Conservation (phyloP, 169 alveolate genomes). For the Plasmodium vinckei region DNA sequence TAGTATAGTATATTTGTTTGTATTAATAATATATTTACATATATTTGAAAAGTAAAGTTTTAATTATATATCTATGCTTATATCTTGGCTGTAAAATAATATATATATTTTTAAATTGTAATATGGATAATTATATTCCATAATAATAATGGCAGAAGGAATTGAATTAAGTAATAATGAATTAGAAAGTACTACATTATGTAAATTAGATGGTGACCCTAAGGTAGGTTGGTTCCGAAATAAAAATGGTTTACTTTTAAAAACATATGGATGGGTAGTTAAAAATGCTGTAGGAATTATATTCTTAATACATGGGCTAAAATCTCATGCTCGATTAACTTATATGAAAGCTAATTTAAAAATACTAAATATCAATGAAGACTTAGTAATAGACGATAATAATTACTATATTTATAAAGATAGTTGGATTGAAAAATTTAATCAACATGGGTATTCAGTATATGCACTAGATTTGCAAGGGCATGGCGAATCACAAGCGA, state of each 20-base stretch:
- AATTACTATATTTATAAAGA: slow-evolving; percentile 77
- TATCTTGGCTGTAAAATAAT: too few species aligned
- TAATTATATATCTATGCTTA: too few species aligned
- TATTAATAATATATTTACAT: too few species aligned
- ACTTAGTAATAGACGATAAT: slow-evolving; percentile 26
- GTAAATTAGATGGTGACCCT: slow-evolving; percentile 38
- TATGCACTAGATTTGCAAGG: slow-evolving; percentile 81
- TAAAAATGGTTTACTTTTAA: slow-evolving; percentile 72
- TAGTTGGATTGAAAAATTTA: slow-evolving; percentile 76
- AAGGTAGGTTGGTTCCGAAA: slow-evolving; percentile 74
- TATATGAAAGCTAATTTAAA: slow-evolving; percentile 75
- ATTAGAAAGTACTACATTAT: too few species aligned
- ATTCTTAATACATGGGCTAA: slow-evolving; percentile 78
- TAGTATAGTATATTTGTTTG: too few species aligned
- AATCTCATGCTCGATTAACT: slow-evolving; percentile 78
- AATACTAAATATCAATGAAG: slow-evolving; percentile 54
- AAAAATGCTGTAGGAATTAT: slow-evolving; percentile 74
- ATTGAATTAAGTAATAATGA: too few species aligned
- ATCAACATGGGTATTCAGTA: slow-evolving; percentile 76
- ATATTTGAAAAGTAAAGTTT: too few species aligned
- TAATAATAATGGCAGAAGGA: too few species aligned
- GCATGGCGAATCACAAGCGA: slow-evolving; percentile 79
- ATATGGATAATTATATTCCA: too few species aligned
- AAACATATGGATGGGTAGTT: slow-evolving; percentile 75
- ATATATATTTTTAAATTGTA: too few species aligned